phyloP scores from a whole-genome alignment of 306 rosid genomes.

The Quercus alba region DNA sequence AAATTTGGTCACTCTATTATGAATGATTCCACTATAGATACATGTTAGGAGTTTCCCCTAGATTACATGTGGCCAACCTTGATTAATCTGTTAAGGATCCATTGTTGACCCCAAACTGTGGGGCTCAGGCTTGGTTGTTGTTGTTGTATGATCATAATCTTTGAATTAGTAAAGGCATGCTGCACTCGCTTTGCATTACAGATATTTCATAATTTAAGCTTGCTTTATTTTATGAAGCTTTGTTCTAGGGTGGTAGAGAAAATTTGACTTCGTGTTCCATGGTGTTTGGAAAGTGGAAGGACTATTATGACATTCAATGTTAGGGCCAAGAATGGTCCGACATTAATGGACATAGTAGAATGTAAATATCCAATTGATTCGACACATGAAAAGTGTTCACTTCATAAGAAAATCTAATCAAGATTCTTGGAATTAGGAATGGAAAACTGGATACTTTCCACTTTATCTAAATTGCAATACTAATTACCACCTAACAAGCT shows the following conservation, averaged over 20 bases:
- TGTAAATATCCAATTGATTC: background rate
- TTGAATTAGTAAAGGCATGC: background rate
- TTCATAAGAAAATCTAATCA: background rate
- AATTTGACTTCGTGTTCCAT: background rate
- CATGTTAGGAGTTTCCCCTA: no score
- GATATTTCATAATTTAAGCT: background rate
- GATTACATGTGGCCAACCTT: no score
- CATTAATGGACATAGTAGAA: background rate
- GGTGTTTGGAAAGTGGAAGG: background rate
- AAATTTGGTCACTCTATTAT: no score
- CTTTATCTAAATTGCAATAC: no score
- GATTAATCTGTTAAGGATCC: no score
- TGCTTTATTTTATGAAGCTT: background rate
- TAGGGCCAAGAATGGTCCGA: background rate
- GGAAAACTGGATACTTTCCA: no score
- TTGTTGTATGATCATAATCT: background rate
- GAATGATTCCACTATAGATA: no score
- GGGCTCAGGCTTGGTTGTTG: background rate
- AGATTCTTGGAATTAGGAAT: background rate
- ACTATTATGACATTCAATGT: background rate
- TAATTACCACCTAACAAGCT: no score
- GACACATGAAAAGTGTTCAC: background rate
- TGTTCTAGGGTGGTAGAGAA: background rate
- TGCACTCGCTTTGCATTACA: background rate
- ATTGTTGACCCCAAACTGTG: background rate